These are phyloP conservation scores for Phlebiopsis flavidoalba DNA, from an alignment of 768 basidiomycete species.

Conservation along the genomic window DNA sequence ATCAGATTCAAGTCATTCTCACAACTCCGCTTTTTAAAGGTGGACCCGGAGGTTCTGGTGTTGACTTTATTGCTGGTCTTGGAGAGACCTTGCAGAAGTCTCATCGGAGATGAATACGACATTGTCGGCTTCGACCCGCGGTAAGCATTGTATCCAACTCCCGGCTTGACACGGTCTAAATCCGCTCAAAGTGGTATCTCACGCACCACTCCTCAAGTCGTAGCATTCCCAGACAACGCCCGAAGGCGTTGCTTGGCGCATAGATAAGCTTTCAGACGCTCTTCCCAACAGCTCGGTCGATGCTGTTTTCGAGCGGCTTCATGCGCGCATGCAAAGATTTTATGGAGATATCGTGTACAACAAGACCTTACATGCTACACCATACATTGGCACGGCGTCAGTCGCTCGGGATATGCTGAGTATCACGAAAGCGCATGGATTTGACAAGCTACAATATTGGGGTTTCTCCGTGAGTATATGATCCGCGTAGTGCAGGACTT, in stretches of 20 bases:
- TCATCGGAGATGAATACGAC: constrained; percentile 26
- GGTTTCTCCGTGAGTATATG: constrained; percentile 19
- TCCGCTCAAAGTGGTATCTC: constrained; percentile 1
- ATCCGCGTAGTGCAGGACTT: too few species aligned
- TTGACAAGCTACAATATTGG: constrained; percentile 27
- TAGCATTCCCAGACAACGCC: constrained; percentile 3
- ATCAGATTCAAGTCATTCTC: too few species aligned
- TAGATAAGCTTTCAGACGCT: neutral
- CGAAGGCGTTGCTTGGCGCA: constrained; percentile 2
- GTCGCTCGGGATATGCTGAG: constrained; percentile 28
- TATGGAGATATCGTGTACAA: constrained; percentile 5
- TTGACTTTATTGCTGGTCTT: constrained; percentile 4
- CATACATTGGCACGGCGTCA: constrained; percentile 22
- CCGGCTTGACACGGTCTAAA: constrained; percentile 7
- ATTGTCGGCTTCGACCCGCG: constrained; percentile 14
- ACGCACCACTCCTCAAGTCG: constrained; percentile 4
- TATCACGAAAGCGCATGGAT: constrained; percentile 24
- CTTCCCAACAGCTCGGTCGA: neutral
- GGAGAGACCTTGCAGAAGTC: constrained; percentile 10
- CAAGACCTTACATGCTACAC: neutral
- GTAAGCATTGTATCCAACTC: constrained; percentile 18
- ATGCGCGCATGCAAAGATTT: neutral
- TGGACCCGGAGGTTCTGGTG: constrained; percentile 25
- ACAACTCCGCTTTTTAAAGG: neutral
- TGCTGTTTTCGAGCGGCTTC: neutral